Conservation (phyloP, 2,329 filamentous ascomycete species). For the Claviceps cyperi region DNA sequence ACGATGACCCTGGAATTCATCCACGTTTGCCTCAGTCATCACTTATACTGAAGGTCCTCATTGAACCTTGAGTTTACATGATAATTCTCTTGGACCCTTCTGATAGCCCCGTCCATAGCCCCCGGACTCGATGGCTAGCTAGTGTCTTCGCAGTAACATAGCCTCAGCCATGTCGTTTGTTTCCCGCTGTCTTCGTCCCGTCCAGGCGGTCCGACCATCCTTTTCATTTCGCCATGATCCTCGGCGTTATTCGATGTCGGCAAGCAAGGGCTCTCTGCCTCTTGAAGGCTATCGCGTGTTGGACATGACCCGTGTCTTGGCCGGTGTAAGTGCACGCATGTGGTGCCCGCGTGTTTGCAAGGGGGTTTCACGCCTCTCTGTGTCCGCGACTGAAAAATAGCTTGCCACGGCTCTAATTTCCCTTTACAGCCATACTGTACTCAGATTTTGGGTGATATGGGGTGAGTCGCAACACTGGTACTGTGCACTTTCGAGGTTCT, state of each 20-base stretch:
- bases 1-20: no score
- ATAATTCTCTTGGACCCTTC: not conserved
- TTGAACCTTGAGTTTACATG: no score
- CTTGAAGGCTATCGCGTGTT: conserved; percentile 78
- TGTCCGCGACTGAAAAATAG: no score
- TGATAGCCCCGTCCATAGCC: not conserved
- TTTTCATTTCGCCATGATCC: conserved; percentile 5
- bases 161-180: conserved; percentile 6
- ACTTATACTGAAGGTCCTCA: no score
- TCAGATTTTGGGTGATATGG: conserved; percentile 88
- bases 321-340: conserved; percentile 52
- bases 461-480: conserved; percentile 40
- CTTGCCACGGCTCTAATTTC: not conserved
- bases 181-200: conserved; percentile 4
- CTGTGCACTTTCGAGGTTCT: no score
- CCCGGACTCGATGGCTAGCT: not conserved
- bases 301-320: conserved; percentile 92
- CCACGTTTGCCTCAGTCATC: no score
- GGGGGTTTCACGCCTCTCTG: no score
- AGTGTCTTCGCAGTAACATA: not conserved
- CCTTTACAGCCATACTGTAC: conserved; percentile 78
- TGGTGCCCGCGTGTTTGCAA: not conserved
- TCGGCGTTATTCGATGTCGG: conserved; percentile 15
- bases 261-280: conserved; percentile 32
- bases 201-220: not conserved